phyloP scores from a whole-genome alignment of 148 eudicot species.

The Spergularia marina region DNA sequence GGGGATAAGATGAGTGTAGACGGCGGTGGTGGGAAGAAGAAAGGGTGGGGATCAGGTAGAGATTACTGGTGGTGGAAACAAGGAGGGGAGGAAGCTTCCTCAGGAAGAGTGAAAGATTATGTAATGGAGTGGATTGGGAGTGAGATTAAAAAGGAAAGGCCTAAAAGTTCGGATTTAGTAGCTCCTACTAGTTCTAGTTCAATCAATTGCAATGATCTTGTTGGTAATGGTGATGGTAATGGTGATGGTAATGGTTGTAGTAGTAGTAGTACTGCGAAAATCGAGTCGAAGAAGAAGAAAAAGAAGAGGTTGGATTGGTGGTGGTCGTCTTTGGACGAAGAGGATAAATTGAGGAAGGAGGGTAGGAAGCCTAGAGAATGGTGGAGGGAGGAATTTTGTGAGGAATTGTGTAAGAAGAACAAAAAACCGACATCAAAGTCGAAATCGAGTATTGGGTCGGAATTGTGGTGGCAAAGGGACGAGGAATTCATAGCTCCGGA shows the following conservation, averaged over 20 bases:
- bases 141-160: slow-evolving; percentile 86
- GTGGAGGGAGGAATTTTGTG: slow-evolving; percentile 98
- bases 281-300: slow-evolving; percentile 49
- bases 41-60: slow-evolving; percentile 49
- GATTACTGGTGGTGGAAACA: slow-evolving; percentile 99
- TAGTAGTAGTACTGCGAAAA: background rate
- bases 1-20: slow-evolving; percentile 68
- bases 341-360: slow-evolving; percentile 44
- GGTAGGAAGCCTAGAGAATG: slow-evolving; percentile 86
- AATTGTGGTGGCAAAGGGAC: slow-evolving; percentile 88
- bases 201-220: background rate
- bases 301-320: slow-evolving; percentile 77
- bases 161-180: slow-evolving; percentile 47
- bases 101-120: slow-evolving; percentile 81
- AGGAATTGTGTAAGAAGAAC: slow-evolving; percentile 73
- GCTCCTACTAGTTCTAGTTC: slow-evolving; percentile 17
- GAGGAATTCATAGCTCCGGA: slow-evolving; percentile 58
- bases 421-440: slow-evolving; percentile 43
- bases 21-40: slow-evolving; percentile 67
- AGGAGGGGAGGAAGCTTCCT: slow-evolving; percentile 45
- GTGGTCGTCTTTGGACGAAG: slow-evolving; percentile 73
- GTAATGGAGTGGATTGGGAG: slow-evolving; percentile 99
- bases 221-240: slow-evolving; percentile 10
- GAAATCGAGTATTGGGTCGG: slow-evolving; percentile 39
- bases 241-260: slow-evolving; percentile 11